Base-by-base conservation (phyloP, 306 rosid species). In the Ochetophila trinervis region DNA sequence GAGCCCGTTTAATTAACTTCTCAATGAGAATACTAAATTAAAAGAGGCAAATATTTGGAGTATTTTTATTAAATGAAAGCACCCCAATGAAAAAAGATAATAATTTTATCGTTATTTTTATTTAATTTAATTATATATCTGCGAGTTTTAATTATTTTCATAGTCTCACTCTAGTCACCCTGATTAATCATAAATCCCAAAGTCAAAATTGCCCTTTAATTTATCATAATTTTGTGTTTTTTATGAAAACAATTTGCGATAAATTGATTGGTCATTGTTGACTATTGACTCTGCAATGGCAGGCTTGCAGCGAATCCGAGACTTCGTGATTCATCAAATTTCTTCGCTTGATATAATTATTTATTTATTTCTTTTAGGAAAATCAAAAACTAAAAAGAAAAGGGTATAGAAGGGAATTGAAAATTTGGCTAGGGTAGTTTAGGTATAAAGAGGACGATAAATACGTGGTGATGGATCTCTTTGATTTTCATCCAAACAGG, bases 401-500 rank as follows among this genome's bases (percentile, higher is more conserved):
- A 48, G 63, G 74, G 60, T 16, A 11, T 0, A 20, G 24, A 59
- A 4, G 48, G 34, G 18, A 74, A 61, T n/a, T 53, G 8, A 5
- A 50, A 10, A 8, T 0, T 2, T 14, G 16, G 4, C 10, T 0
- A 54, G 79, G 74, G 74, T 2, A 62, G 40, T 62, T 7, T 62
- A 32, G 79, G 74, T 8, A 74, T 4, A 16, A 4, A 5, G 1
- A 0, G 14, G 17, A 2, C 59, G 40, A 61, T 74, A 68, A 74
- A 74, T 62, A 62, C 66, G 79, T 68, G 79, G 79, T 34, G 49
- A 22, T 71, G 34, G 74, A 30, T 54, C 52, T 40, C 12, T 18
- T 27, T 40, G 8, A 16, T 67, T 44, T 60, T 54, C 37, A 63
- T 68, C 79, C 70, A 74, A 68, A 74, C 74, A 24, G 50, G 54